phyloP scores from a whole-genome alignment of 1,284 basidiomycete species.

The Volvariella volvacea region DNA sequence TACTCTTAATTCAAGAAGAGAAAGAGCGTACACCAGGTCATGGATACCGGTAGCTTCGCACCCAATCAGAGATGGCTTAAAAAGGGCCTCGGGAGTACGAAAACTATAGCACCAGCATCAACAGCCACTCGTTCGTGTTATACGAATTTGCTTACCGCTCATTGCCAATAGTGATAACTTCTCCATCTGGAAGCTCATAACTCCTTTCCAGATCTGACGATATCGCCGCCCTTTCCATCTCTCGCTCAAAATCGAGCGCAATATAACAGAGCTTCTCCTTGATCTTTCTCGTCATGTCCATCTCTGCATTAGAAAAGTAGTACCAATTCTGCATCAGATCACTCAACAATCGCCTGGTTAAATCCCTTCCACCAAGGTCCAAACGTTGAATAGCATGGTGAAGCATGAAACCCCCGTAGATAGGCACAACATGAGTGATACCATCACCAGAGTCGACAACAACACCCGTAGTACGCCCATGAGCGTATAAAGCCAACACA shows the following conservation, averaged over 20 bases:
- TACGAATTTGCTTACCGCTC: slow-evolving; percentile 28
- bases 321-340: slow-evolving; percentile 79
- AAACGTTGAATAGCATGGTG: slow-evolving; percentile 80
- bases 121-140: neutral
- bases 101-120: slow-evolving; percentile 37
- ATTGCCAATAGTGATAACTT: slow-evolving; percentile 1
- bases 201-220: neutral
- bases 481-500: slow-evolving; percentile 85
- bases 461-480: slow-evolving; percentile 86
- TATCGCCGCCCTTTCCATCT: neutral
- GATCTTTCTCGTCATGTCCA: slow-evolving; percentile 82
- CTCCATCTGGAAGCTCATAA: neutral
- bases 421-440: slow-evolving; percentile 85
- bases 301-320: slow-evolving; percentile 71
- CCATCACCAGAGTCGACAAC: slow-evolving; percentile 89
- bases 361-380: slow-evolving; percentile 77
- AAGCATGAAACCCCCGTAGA: slow-evolving; percentile 81
- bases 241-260: slow-evolving; percentile 4
- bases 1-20: neutral
- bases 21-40: slow-evolving; percentile 52
- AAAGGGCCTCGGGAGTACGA: slow-evolving; percentile 77
- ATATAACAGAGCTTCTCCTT: slow-evolving; percentile 90
- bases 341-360: slow-evolving; percentile 78
- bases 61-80: slow-evolving; percentile 83
- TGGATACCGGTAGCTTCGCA: slow-evolving; percentile 77